Base-by-base conservation (phyloP, 768 basidiomycete species). In the Inosperma sp. region DNA sequence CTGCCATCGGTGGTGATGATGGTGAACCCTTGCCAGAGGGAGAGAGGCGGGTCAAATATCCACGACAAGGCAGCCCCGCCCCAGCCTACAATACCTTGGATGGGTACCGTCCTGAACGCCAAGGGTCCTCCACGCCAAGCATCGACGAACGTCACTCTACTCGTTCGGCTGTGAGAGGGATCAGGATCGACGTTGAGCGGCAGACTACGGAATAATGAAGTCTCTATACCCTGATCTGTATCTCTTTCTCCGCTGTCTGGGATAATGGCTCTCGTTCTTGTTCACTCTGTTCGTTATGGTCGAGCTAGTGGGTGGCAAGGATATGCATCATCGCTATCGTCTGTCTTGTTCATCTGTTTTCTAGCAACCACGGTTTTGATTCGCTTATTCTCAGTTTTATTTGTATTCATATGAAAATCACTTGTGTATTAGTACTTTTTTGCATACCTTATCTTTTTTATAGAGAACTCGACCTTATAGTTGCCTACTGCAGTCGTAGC, bases 101-200 rank as follows among this genome's bases (percentile, higher is more conserved):
- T 52, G 76, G 74, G 14, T 75, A 72, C 52, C 65, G 65, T 57
- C 10, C 51, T 37, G 58, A 37, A 43, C 51, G 40, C 51, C 62
- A 19, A 34, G 48, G 60, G 17, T 59, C 62, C 1, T 53, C 56
- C 4, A 45, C 59, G 5, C 56, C 52, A 8, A 61, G 60, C 37
- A 35, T 61, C 19, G 59, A 60, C 19, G 53, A 56, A 23, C 39
- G 50, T 52, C 61, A 61, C 41, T 64, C 58, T 12, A 52, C 22
- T 25, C 45, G 16, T 34, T 47, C 45, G 1, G 46, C 59, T 14
- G 55, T 72, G 19, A 62, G 68, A 48, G 79, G 81, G 8, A 81
- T 85, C 53, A 72, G 77, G 49, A 75, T 85, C 17, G 76, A 84
- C 52, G 74, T 86, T 14, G 82, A 85, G 63, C 82, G 79, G 65